These are phyloP conservation scores for Oenanthe sinensis DNA, from an alignment of 129 eudicot genomes.

Conservation along the genomic window DNA sequence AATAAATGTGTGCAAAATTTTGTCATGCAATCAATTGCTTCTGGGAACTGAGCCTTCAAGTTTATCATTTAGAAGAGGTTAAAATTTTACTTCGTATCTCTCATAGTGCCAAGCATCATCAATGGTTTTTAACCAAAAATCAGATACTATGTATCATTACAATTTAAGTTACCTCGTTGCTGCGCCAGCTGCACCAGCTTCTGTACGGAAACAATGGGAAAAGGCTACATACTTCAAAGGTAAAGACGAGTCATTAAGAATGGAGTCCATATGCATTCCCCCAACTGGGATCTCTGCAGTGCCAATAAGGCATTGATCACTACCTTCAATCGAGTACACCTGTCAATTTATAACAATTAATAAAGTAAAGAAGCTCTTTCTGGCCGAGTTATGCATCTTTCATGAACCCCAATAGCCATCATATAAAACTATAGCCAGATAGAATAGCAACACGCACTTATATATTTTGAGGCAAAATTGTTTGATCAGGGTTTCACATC, in stretches of 20 bases:
- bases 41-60: not conserved
- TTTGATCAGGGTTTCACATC: not conserved
- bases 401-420: not conserved
- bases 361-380: slow-evolving; percentile 1
- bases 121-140: not conserved
- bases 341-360: slow-evolving; percentile 12
- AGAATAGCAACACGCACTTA: not conserved
- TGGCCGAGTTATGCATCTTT: not conserved
- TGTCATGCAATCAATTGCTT: not conserved
- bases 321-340: slow-evolving; percentile 84
- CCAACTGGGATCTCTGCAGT: slow-evolving; percentile 98
- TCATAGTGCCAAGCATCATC: not conserved
- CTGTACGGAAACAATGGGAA: slow-evolving; percentile 96
- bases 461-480: not conserved
- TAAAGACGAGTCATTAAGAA: slow-evolving; percentile 59
- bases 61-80: not conserved
- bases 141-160: not conserved
- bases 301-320: slow-evolving; percentile 96
- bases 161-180: slow-evolving; percentile 58
- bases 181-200: slow-evolving; percentile 97
- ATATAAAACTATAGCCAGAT: not conserved
- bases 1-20: not conserved
- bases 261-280: slow-evolving; percentile 96
- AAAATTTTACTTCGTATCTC: not conserved
- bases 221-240: slow-evolving; percentile 85